Conservation (phyloP, 495 filamentous ascomycete genomes). For the Pyronema domesticum region DNA sequence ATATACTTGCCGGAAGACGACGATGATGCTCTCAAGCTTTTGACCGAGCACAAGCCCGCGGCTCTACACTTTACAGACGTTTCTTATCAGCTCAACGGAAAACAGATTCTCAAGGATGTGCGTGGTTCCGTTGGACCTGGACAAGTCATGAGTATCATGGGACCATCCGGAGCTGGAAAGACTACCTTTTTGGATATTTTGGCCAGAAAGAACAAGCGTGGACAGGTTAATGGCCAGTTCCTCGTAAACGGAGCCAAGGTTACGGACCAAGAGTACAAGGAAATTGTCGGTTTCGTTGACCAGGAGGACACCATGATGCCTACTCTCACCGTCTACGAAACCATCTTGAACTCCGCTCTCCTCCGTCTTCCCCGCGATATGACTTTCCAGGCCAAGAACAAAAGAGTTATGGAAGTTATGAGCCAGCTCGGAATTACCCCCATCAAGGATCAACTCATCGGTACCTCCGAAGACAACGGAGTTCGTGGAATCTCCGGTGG, state of each 20-base stretch:
- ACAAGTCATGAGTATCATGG: constrained; percentile 94
- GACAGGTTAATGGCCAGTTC: constrained; percentile 60
- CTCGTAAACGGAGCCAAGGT: constrained; percentile 90
- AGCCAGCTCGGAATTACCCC: constrained; percentile 82
- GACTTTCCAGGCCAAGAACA: constrained; percentile 67
- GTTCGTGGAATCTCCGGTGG: constrained; percentile 92
- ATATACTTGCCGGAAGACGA: constrained; percentile 61
- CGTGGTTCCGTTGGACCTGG: constrained; percentile 73
- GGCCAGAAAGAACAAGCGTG: constrained; percentile 92
- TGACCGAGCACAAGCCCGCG: constrained; percentile 80
- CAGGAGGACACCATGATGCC: constrained; percentile 97
- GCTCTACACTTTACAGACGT: constrained; percentile 79
- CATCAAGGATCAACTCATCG: constrained; percentile 85
- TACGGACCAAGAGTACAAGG: constrained; percentile 67
- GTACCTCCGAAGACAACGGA: constrained; percentile 80
- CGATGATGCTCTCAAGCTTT: constrained; percentile 67
- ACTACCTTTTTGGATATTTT: constrained; percentile 95
- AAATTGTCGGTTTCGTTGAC: constrained; percentile 88
- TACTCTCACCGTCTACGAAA: constrained; percentile 94
- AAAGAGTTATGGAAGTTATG: constrained; percentile 80
- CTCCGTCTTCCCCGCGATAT: constrained; percentile 82
- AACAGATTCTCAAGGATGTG: constrained; percentile 63
- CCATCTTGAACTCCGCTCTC: constrained; percentile 83
- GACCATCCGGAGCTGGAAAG: constrained; percentile 91
- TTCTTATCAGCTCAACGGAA: constrained; percentile 69